These are phyloP conservation scores for Curvularia verruculosa DNA, from an alignment of 2,329 filamentous ascomycete genomes.

Conservation along the genomic window DNA sequence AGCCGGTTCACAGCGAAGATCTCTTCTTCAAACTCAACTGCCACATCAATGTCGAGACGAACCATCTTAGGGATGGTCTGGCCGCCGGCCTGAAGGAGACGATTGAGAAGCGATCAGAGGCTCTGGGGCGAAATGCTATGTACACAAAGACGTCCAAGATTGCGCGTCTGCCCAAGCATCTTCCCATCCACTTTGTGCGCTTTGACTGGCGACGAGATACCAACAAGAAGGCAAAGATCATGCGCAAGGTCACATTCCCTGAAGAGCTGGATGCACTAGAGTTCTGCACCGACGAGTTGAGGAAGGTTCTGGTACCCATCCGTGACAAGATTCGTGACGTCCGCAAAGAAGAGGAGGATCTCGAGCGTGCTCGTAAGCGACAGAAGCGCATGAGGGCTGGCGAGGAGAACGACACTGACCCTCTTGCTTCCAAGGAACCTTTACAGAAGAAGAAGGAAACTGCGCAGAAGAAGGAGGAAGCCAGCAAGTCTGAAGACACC, in stretches of 20 bases:
- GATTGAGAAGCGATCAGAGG: constrained; percentile 85
- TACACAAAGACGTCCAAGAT: constrained; percentile 95
- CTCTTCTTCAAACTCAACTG: constrained; percentile 92
- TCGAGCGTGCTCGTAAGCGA: constrained; percentile 88
- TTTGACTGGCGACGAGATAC: constrained; percentile 98
- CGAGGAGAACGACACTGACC: constrained; percentile 57
- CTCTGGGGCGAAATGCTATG: constrained; percentile 75
- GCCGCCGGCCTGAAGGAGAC: constrained; percentile 81
- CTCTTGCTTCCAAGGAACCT: constrained; percentile 55
- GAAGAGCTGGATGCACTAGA: constrained; percentile 91
- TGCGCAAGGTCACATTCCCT: constrained; percentile 97
- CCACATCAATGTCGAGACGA: constrained; percentile 86
- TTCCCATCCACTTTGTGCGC: constrained; percentile 95
- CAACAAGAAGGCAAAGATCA: constrained; percentile 98
- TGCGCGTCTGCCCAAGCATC: constrained; percentile 87
- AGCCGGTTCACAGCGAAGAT: constrained; percentile 71
- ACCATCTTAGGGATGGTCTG: constrained; percentile 90
- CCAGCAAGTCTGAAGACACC: constrained; percentile 64
- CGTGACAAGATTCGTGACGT: constrained; percentile 95
- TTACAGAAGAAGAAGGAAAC: constrained; percentile 58
- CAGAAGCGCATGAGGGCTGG: constrained; percentile 73
- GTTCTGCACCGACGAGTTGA: constrained; percentile 91
- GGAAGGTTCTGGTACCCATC: constrained; percentile 83
- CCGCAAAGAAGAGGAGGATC: constrained; percentile 91
- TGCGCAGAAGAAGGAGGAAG: constrained; percentile 55